Conservation (phyloP, 2,329 filamentous ascomycete species). For the Paecilomyces dactylethromorphus region DNA sequence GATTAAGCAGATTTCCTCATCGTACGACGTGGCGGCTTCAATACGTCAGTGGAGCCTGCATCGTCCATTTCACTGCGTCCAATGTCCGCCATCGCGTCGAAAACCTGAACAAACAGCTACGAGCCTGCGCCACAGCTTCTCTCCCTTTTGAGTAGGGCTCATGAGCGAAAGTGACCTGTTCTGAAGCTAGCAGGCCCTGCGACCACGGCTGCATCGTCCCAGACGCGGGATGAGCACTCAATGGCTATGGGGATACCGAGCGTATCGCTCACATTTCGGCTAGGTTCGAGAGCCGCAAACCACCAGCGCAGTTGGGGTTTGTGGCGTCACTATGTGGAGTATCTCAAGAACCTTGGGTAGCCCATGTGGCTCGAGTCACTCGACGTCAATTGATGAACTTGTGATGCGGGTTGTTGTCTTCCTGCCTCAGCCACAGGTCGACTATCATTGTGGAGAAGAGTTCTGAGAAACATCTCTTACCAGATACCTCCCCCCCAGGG, state of each 20-base stretch:
- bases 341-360: not conserved
- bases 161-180: not conserved
- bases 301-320: not conserved
- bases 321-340: not conserved
- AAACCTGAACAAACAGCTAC: not conserved
- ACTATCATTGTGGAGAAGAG: not conserved
- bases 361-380: not conserved
- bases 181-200: not conserved
- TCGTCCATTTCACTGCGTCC: not conserved
- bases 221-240: not conserved
- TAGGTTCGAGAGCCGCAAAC: not conserved
- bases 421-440: not conserved
- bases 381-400: not conserved
- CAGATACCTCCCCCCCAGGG: not conserved
- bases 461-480: not conserved
- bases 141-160: not conserved
- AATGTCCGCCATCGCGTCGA: not conserved
- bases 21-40: not conserved
- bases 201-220: not conserved
- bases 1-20: not conserved
- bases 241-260: not conserved
- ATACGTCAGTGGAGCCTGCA: not conserved
- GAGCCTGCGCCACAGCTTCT: not conserved
- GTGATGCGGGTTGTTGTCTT: not conserved
- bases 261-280: not conserved